Evolutionary conservation across 441 rosid genomes (phyloP).

Genomic region (Syzygium syzygioides): DNA sequence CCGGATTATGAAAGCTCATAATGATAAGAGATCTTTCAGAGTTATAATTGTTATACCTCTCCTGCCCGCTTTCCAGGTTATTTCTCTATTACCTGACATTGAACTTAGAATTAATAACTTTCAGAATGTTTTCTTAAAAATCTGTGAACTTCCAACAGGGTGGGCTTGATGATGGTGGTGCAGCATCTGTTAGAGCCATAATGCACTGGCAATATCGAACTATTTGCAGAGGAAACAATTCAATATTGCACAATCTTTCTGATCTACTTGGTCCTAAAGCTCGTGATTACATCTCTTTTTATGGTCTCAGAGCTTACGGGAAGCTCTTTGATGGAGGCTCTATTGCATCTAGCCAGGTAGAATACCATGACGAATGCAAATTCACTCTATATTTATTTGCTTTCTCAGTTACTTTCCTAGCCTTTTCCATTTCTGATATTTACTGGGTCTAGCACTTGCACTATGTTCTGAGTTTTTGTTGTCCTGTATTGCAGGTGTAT

Average conservation of each 20-base stretch:
- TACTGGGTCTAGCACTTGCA: neutral
- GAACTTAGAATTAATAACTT: neutral
- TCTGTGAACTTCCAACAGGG: conserved; percentile 48
- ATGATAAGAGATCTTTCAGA: conserved; percentile 83
- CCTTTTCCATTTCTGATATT: neutral
- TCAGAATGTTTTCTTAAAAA: neutral
- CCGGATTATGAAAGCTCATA: conserved; percentile 79
- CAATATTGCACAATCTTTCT: conserved; percentile 76
- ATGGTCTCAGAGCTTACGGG: conserved; percentile 88
- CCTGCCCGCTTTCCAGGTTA: conserved; percentile 98
- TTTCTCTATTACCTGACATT: conserved; percentile 3
- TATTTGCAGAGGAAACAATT: conserved; percentile 82
- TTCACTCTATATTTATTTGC: neutral
- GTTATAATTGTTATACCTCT: conserved; percentile 92
- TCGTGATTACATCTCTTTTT: conserved; percentile 88
- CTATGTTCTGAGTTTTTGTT: neutral
- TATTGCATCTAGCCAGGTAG: conserved; percentile 93
- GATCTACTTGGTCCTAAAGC: conserved; percentile 69
- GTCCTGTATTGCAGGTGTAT: conserved; percentile 54
- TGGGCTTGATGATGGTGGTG: conserved; percentile 95
- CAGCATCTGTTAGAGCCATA: conserved; percentile 98
- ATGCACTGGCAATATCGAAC: conserved; percentile 99
- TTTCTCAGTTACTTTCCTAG: neutral
- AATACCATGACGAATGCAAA: neutral
- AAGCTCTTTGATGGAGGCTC: conserved; percentile 85